These are phyloP conservation scores for Calocybe indica DNA, from an alignment of 768 basidiomycete species.

Conservation along the genomic window DNA sequence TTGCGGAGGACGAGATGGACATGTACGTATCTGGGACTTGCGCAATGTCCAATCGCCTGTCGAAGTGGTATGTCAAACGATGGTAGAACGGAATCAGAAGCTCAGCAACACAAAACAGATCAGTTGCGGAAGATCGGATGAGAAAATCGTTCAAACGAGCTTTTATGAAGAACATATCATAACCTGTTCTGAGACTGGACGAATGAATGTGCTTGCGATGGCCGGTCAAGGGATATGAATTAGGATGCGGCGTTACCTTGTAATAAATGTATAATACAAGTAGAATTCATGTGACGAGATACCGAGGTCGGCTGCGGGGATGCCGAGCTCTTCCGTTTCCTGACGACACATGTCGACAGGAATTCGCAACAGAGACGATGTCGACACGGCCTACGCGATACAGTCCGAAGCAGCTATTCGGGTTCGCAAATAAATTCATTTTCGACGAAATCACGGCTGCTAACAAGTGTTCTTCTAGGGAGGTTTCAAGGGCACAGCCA, in stretches of 20 bases:
- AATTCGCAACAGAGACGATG: slow-evolving; percentile 44
- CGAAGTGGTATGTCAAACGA: slow-evolving; percentile 13
- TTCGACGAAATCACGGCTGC: not conserved
- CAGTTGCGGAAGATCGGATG: slow-evolving; percentile 4
- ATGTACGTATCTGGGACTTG: slow-evolving; percentile 42
- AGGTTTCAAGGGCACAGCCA: slow-evolving; percentile 41
- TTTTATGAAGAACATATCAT: slow-evolving; percentile 25
- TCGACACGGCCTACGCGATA: slow-evolving; percentile 51
- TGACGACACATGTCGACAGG: slow-evolving; percentile 24
- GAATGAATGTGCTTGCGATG: slow-evolving; percentile 18
- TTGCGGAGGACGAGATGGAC: slow-evolving; percentile 37
- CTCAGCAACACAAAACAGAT: too few species aligned
- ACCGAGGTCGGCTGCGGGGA: too few species aligned
- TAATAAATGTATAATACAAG: not conserved
- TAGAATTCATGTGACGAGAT: too few species aligned
- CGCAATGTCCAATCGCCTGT: slow-evolving; percentile 25
- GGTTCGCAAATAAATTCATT: slow-evolving; percentile 28
- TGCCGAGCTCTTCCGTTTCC: too few species aligned
- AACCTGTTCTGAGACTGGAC: slow-evolving; percentile 33
- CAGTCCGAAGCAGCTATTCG: slow-evolving; percentile 54
- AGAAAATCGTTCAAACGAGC: slow-evolving; percentile 33
- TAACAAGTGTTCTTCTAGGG: slow-evolving; percentile 32
- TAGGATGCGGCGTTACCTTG: not conserved
- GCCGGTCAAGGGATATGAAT: too few species aligned
- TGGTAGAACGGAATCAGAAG: too few species aligned